Base-by-base conservation (phyloP, 176 grass and related monocot genomes). In the Rhipidocladum racemiflorum region DNA sequence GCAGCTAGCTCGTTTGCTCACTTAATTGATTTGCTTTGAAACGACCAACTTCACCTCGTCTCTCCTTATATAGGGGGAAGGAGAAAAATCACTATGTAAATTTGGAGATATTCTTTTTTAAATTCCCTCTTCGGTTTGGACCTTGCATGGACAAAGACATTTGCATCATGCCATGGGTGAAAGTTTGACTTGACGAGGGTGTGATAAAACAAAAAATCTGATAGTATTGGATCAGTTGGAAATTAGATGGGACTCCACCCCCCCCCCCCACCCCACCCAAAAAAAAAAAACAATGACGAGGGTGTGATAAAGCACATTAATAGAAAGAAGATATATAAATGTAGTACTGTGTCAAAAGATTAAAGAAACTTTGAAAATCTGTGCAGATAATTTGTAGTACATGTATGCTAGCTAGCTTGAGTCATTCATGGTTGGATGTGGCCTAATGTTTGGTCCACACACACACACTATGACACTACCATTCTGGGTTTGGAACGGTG, bases 401-500 rank as follows among this genome's bases (percentile, higher is more conserved):
- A 17, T 50, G 27, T 27, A 44, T 40, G 39, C 39, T 40, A 40
- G 39, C 51, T n/a, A 50, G 13, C 35, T 65, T 36, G 59, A 45
- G 38, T 44, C 7, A 38, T 72, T 25, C 34, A 46, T 56, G 9
- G 77, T 89, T 77, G 46, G 83, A 63, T 30, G 17, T 38, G 87
- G 88, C 88, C 88, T 77, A 89, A 89, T 59, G 64, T 89, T 81
- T 28, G 87, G 83, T 77, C 87, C 77, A 55, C 71, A 61, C 63
- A 23, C 86, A 61, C 81, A 13, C n/a, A n/a, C n/a, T n/a, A n/a
- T n/a, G n/a, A n/a, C n/a, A n/a, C 16, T 5, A 25, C 18, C 40
- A 4, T 76, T 21, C 72, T 70, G 70, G 17, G 68, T 84, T 85
- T 49, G 77, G 77, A 34, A 34, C 32, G 32, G 74, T 5, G 16